Percentiles rank a stretch among this genome's conserved stretches.
These are phyloP conservation scores for Daldinia vernicosa DNA, from an alignment of 495 filamentous ascomycete genomes.

Conservation along the genomic window DNA sequence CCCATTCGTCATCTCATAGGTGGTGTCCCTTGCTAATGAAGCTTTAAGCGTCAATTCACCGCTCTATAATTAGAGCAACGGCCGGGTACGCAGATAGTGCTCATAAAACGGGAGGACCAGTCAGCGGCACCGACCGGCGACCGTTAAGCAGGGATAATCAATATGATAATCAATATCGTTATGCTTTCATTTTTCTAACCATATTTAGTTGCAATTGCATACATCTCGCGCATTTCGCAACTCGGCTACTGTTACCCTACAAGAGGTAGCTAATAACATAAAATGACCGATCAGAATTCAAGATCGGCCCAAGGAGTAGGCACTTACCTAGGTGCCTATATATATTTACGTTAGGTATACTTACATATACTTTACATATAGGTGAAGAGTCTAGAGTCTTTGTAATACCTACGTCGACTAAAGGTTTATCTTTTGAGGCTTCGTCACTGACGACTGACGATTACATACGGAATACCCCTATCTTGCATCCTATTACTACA, in stretches of 20 bases:
- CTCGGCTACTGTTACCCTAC: background rate
- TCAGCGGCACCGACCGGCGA: constrained; percentile 17
- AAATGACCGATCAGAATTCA: constrained; percentile 6
- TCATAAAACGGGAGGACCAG: constrained; percentile 11
- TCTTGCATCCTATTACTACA: background rate
- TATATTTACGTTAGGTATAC: background rate
- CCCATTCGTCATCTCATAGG: background rate
- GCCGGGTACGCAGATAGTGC: constrained; percentile 9
- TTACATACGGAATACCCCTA: background rate
- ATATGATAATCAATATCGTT: background rate
- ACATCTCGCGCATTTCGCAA: background rate
- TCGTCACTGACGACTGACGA: too few species aligned
- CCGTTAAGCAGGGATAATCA: constrained; percentile 12
- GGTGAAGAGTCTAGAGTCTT: background rate
- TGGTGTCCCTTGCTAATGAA: constrained; percentile 1
- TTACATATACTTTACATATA: background rate
- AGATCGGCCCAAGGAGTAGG: background rate
- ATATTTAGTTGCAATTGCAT: constrained; percentile 1
- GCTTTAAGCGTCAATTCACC: background rate
- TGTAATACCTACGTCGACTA: background rate
- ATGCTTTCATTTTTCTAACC: constrained; percentile 3
- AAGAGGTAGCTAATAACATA: background rate
- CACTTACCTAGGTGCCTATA: background rate
- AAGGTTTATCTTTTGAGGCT: background rate
- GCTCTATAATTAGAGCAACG: constrained; percentile 35